These are phyloP conservation scores for Protomyces pachydermus DNA, from an alignment of 1,139 yeast genomes.

Conservation along the genomic window DNA sequence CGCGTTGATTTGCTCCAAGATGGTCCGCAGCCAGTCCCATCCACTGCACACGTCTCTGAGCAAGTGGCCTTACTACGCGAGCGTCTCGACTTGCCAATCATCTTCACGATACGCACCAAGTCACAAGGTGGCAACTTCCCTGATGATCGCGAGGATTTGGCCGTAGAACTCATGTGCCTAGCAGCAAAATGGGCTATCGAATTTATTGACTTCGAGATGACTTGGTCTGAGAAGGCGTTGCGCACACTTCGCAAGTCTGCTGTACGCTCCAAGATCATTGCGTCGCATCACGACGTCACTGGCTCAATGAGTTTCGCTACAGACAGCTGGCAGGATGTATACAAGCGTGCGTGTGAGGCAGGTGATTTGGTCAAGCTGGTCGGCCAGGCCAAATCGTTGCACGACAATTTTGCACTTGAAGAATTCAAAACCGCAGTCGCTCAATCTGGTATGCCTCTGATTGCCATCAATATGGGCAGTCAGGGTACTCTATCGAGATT, in stretches of 20 bases:
- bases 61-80: conserved; percentile 68
- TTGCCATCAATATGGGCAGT: conserved; percentile 78
- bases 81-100: conserved; percentile 64
- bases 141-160: conserved; percentile 47
- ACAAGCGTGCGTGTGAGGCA: conserved; percentile 58
- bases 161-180: conserved; percentile 51
- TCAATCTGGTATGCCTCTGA: conserved; percentile 51
- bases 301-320: conserved; percentile 62
- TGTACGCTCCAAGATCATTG: conserved; percentile 66
- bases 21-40: conserved; percentile 38
- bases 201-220: conserved; percentile 50
- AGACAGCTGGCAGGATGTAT: conserved; percentile 69
- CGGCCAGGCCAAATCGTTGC: conserved; percentile 60
- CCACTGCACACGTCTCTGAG: conserved; percentile 54
- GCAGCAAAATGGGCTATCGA: conserved; percentile 63
- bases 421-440: conserved; percentile 49
- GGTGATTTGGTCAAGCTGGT: conserved; percentile 80
- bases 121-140: conserved; percentile 82
- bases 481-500: conserved; percentile 75
- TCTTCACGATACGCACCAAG: conserved; percentile 71
- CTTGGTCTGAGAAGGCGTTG: conserved; percentile 46
- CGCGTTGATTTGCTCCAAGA: conserved; percentile 65
- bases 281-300: conserved; percentile 69
- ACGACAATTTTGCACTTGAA: conserved; percentile 69
- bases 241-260: conserved; percentile 48